Base-by-base conservation (phyloP, 768 basidiomycete species). In the Termitomyces bulborhizus region DNA sequence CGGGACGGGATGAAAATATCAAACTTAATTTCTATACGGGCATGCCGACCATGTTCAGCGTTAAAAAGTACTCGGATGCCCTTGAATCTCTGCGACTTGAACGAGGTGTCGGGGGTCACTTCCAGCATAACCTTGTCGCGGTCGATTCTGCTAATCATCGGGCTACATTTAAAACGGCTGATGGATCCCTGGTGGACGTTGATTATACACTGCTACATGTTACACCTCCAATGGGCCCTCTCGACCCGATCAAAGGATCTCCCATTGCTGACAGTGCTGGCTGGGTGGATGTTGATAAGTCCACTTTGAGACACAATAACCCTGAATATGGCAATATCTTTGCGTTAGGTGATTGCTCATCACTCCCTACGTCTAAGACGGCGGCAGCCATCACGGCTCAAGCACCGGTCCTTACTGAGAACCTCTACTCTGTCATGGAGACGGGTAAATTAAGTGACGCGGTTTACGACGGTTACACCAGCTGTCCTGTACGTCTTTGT, bases 1-100 rank as follows among this genome's bases (percentile, higher is more conserved):
- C 88, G 9, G 76, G 76, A 3, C 79, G 88, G 18, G 67, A 72
- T 15, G 75, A 78, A 47, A 75, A 80, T 46, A 77, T 88, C 61
- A 75, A 82, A 49, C 66, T 89, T 57, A 82, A 90, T 55, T 96
- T 96, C 68, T 88, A 88, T 68, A 91, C 88, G 31, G 94, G 93
- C 57, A 89, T 86, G 88, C 93, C 93, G 16, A 80, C 88, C 43
- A 98, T 99, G 95, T 98, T 99, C 73, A 82, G 84, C 62, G 95
- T 97, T 53, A 93, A 94, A 65, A 95, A 98, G 69, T 99, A 98
- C 72, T 87, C 91, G 3, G 88, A 95, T 58, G 91, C 87, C 4
- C 77, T 98, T 45, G 78, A 97, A 45, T 73, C 76, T 18, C 75
- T 98, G 53, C 84, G 96, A 43, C 65, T 85, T 40, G 71, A 90